Evolutionary conservation across 1,284 basidiomycete species (phyloP), one percentile per base, ranked within the genome.

Genomic region (Marasmius fiardii): DNA sequence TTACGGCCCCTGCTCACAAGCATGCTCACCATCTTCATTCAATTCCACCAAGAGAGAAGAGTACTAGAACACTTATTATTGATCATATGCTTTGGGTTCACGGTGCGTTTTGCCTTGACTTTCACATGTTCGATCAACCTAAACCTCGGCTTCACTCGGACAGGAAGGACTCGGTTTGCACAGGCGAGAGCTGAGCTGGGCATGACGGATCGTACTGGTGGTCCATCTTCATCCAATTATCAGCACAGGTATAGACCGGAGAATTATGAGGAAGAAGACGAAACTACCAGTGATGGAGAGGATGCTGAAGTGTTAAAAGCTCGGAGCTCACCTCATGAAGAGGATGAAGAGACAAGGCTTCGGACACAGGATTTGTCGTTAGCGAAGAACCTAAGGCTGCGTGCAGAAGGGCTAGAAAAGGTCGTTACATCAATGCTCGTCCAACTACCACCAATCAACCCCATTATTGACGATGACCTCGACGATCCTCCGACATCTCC

Each of bases 31-130:
- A 89, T 66, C 73, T 89, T 11, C 86, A 81, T 65, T 84, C 87
- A 7, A 90, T 91, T 51, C 88, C 87, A 14, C 89, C 85, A 8
- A 74, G 85, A 54, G 88, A 89, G 71, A 92, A 89, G 74, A 90
- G 84, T 43, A 91, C 86, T 26, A 76, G 86, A 55, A 92, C 86
- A 20, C 76, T 92, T 52, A 92, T 92, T 61, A 82, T 92, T 56
- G 90, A 92, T 69, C 87, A 92, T 69, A 81, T 90, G 74, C 74
- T 92, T 55, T 92, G 87, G 88, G 86, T 87, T 4, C 90, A 92
- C 69, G 77, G 76, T 77, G 49, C 41, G 74, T 62, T 18, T 35
- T 33, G 24, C 35, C 31, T 26, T 39, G 16, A 39, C 26, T 52
- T 16, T 20, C 16, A 41, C 24, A 34, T 11, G 26, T 50, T 24